A percentile compares a stretch with the other conserved stretches of the same genome.
phyloP scores from a whole-genome alignment of 108 stramenopile species.

The Conticribra weissflogii region DNA sequence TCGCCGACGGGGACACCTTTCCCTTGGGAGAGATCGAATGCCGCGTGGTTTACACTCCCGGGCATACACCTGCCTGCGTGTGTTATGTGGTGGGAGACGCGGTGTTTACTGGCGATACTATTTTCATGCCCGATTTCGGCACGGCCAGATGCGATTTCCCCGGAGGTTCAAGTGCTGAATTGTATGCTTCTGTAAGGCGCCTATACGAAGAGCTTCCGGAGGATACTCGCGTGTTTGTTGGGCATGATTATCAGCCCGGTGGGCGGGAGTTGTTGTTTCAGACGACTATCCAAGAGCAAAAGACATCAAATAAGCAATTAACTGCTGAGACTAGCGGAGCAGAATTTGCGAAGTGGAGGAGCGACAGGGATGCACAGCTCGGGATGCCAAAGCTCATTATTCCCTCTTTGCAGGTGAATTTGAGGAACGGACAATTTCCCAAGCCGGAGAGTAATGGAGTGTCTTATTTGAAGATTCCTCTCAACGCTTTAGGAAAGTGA shows the following conservation, averaged over 20 bases:
- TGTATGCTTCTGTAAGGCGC: conserved; percentile 38
- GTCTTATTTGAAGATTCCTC: conserved; percentile 53
- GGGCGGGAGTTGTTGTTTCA: conserved; percentile 42
- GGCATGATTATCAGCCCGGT: conserved; percentile 55
- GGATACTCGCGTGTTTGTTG: conserved; percentile 46
- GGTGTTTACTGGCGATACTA: conserved; percentile 53
- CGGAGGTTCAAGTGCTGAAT: conserved; percentile 25
- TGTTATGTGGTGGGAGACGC: conserved; percentile 51
- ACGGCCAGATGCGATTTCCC: conserved; percentile 57
- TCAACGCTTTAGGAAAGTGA: conserved; percentile 37
- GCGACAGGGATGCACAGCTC: conserved; percentile 36
- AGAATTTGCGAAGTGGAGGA: conserved; percentile 47
- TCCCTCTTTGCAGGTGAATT: conserved; percentile 57
- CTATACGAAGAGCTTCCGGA: conserved; percentile 39
- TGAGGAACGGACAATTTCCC: conserved; percentile 52
- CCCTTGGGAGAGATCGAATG: conserved; percentile 22
- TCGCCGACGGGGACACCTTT: conserved; percentile 43
- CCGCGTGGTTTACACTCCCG: conserved; percentile 43
- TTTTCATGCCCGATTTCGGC: conserved; percentile 55
- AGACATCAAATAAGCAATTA: conserved; percentile 41
- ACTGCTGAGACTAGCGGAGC: conserved; percentile 31
- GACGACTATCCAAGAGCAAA: conserved; percentile 54
- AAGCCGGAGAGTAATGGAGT: conserved; percentile 47
- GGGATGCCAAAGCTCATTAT: conserved; percentile 52
- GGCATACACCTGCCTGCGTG: conserved; percentile 56